Base-by-base conservation (phyloP, 2,329 filamentous ascomycete genomes). In the Beauveria brongniartii region DNA sequence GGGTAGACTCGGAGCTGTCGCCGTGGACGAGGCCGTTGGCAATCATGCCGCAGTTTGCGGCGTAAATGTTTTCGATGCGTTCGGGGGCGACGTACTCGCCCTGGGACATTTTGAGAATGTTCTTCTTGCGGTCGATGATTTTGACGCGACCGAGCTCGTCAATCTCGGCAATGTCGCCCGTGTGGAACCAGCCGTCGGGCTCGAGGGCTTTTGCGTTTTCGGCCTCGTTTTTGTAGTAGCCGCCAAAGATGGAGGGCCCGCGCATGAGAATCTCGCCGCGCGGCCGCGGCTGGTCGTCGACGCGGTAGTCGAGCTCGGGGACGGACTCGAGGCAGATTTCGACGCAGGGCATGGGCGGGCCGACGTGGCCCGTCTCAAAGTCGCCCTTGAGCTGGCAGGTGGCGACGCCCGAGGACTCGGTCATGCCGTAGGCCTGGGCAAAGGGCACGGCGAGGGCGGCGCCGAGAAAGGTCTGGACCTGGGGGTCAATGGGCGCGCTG, bases 1-100 rank as follows among this genome's bases (percentile, higher is more conserved):
- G 81, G 71, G 82, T 86, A 1, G 90, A 87, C 78, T 97, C 87
- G 64, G 88, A 82, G 64, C 86, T 85, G 71, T 97, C 93, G 46
- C 94, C 94, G 75, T 99, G 93, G 28, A 97, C 90, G 71, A 91
- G 97, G 3, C 88, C 92, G 70, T 89, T 88, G 24, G 86, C 83
- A 28, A 97, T 77, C 67, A 92, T 86, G 65, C 84, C 88, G 64
- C 87, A 87, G 76, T 89, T 92, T 64, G 89, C 91, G 64, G 95
- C 80, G 74, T 92, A 95, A 41, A 96, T 89, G 73, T 96, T 97
- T 80, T 99, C 94, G 70, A 99, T 91, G 61, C 92, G 90, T 78
- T 99, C 94, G 16, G 94, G 94, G 1, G 92, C 96, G 69, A 99
- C 91, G 77, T 99, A 99, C 78, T 99, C 94, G 73, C 94, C 94